A percentile compares a stretch with the other conserved stretches of the same genome.
phyloP scores from a whole-genome alignment of 83 land plant species.

The Isoetes engelmannii region DNA sequence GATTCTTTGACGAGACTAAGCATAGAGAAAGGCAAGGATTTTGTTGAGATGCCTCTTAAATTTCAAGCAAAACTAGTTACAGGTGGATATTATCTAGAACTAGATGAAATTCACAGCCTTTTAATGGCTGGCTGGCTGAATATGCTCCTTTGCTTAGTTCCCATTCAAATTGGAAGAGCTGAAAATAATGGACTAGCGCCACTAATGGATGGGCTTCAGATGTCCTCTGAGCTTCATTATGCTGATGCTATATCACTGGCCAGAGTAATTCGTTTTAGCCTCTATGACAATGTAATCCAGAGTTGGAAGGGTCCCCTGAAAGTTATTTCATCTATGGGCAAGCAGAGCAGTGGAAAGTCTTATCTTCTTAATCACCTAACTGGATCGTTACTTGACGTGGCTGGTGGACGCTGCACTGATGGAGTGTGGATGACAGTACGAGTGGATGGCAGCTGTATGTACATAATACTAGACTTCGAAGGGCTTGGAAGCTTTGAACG shows the following conservation, averaged over 20 bases:
- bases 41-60: too few relatives aligned
- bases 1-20: too few relatives aligned
- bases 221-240: conserved; percentile 21
- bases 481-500: conserved; percentile 35
- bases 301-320: conserved; percentile 25
- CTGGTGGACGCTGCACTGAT: conserved; percentile 36
- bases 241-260: conserved; percentile 34
- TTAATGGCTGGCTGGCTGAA: conserved; percentile 26
- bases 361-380: conserved; percentile 33
- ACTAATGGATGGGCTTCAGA: conserved; percentile 23
- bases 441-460: conserved; percentile 15
- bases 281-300: conserved; percentile 23
- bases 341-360: conserved; percentile 42
- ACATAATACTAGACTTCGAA: conserved; percentile 31
- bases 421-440: conserved; percentile 37
- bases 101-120: too few relatives aligned
- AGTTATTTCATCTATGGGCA: conserved; percentile 39
- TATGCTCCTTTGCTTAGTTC: conserved; percentile 30
- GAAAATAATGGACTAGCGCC: conserved; percentile 27
- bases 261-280: conserved; percentile 20
- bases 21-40: conserved; percentile 9
- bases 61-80: not conserved
- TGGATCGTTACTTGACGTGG: conserved; percentile 31
- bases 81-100: not conserved
- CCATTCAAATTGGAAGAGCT: conserved; percentile 28